Evolutionary conservation across 305 asterid genomes (phyloP), one percentile per base, ranked within the genome.

Genomic region (Stenogyne calaminthoides): DNA sequence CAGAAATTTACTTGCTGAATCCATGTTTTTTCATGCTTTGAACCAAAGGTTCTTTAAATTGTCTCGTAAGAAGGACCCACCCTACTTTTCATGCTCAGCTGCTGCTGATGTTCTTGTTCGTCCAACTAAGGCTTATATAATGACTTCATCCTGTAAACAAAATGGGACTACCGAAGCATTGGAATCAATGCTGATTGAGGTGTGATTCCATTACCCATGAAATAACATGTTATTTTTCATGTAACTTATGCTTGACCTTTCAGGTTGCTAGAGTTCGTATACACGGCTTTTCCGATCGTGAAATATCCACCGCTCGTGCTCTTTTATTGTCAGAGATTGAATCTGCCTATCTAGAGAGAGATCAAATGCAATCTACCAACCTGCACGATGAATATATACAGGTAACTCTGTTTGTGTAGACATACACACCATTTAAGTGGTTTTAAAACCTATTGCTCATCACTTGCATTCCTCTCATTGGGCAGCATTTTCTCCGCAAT

Each of bases 211-310:
- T 56, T 78, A 74, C 77, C 32, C 46, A 49, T 46, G 59, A 56
- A 42, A 46, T 42, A 36, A 40, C 68, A 63, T 67, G 42, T 67
- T 64, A 52, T 73, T 71, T 66, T 64, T 74, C 74, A 49, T 57
- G 79, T 76, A 71, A 67, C 89, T 87, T 75, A 87, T 80, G 54
- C 78, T 64, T 82, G 78, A 59, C 27, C 44, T 78, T 83, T 77
- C 88, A 93, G 98, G 91, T 93, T 86, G 96, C 97, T 42, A 84
- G 96, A 82, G 96, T 93, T 73, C 95, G 96, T 42, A 32, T 76
- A 27, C 96, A 91, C 82, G 97, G 97, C 67, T 91, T 93, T 76
- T 91, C 98, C 74, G 98, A 93, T 60, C 96, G 96, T 63, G 98
- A 93, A 84, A 83, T 91, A 79, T 87, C 90, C 25, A 80, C 88